Percentiles rank a stretch among this genome's conserved stretches.
phyloP scores from a whole-genome alignment of 73 alveolate genomes.

The Paramecium sonneborni region DNA sequence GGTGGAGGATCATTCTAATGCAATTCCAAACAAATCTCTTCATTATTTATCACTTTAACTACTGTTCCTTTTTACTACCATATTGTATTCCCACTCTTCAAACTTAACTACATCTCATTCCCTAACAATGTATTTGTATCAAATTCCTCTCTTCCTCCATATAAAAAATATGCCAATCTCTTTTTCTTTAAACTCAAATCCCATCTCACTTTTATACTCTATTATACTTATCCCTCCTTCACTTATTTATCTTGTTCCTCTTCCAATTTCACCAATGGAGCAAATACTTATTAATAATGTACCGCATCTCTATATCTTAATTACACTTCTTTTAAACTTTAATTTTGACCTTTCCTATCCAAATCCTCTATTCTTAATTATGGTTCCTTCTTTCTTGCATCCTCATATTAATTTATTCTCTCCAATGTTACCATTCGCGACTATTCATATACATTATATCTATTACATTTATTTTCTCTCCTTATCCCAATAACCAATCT shows the following conservation, averaged over 20 bases:
- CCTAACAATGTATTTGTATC: constrained; percentile 56
- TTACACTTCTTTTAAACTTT: constrained; percentile 45
- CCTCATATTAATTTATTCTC: constrained; percentile 52
- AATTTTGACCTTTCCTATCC: constrained; percentile 8
- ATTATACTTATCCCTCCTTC: neutral
- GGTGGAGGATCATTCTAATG: constrained; percentile 80
- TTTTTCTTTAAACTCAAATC: constrained; percentile 61
- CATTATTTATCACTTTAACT: constrained; percentile 89
- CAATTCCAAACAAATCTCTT: constrained; percentile 93
- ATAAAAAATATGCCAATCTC: constrained; percentile 55
- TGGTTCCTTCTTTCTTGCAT: neutral
- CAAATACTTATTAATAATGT: constrained; percentile 45
- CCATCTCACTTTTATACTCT: constrained; percentile 15
- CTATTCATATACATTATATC: neutral
- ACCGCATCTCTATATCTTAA: constrained; percentile 29
- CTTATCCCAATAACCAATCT: constrained; percentile 49
- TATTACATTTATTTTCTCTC: constrained; percentile 23
- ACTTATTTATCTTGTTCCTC: constrained; percentile 43
- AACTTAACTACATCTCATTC: constrained; percentile 41
- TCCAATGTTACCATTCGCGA: constrained; percentile 50
- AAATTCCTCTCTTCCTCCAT: constrained; percentile 57
- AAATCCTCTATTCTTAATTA: constrained; percentile 1
- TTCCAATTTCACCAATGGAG: constrained; percentile 15
- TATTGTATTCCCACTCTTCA: neutral
- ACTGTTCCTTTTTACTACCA: constrained; percentile 94